phyloP scores from a whole-genome alignment of 2,329 filamentous ascomycete species.

The Fusarium clavum region DNA sequence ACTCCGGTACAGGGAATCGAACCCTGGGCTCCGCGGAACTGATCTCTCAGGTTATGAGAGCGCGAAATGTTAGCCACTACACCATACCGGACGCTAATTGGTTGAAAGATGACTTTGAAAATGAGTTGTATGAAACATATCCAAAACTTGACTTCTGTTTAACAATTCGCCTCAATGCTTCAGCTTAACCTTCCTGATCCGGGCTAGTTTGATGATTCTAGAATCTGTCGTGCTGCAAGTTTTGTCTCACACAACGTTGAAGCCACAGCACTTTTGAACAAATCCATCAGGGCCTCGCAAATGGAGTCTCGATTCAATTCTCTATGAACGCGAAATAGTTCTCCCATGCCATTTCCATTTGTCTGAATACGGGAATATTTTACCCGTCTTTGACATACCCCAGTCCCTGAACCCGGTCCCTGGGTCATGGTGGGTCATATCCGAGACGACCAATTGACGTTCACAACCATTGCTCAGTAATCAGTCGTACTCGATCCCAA shows the following conservation, averaged over 20 bases:
- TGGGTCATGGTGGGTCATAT: not conserved
- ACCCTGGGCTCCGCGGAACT: conserved; percentile 9
- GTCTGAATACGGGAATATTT: rapidly evolving
- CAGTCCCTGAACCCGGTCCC: not conserved
- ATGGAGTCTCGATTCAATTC: rapidly evolving
- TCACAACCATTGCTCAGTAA: not conserved
- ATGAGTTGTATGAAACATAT: rapidly evolving
- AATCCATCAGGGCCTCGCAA: not conserved
- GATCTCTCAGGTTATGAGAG: conserved; percentile 46
- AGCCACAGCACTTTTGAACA: no score
- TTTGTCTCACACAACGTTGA: rapidly evolving
- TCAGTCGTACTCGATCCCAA: not conserved
- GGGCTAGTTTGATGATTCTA: no score
- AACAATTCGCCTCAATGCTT: no score
- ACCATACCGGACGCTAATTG: conserved; percentile 46
- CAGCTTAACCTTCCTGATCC: no score
- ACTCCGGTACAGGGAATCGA: conserved; percentile 11
- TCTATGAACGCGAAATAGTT: rapidly evolving
- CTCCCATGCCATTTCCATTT: not conserved
- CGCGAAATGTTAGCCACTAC: conserved; percentile 52
- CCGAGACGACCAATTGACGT: not conserved
- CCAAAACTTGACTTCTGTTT: rapidly evolving
- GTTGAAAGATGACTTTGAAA: rapidly evolving
- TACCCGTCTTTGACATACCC: not conserved
- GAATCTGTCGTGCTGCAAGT: no score